Evolutionary conservation across 208 protist genomes (phyloP).

Genomic region (Ichthyophonus hoferi): DNA sequence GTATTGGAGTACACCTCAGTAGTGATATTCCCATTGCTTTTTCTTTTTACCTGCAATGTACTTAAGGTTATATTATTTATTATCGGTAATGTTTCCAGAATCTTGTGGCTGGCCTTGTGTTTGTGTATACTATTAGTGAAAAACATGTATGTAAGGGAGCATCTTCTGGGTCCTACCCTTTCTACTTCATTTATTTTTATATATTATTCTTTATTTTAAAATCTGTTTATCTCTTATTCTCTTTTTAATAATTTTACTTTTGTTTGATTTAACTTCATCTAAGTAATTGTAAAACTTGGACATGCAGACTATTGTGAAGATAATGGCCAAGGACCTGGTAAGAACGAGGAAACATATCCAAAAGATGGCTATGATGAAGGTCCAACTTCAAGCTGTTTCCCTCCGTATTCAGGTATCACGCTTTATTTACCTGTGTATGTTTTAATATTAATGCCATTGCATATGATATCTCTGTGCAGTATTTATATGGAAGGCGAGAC

Average conservation of each 20-base stretch:
- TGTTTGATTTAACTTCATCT: background rate
- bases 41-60: no score
- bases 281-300: background rate
- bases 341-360: constrained; percentile 84
- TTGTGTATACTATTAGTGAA: background rate
- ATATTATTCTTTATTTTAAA: background rate
- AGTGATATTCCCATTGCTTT: no score
- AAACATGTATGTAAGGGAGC: background rate
- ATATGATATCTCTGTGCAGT: no score
- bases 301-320: constrained; percentile 77
- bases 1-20: no score
- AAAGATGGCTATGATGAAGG: constrained; percentile 93
- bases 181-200: background rate
- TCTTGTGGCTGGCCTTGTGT: no score
- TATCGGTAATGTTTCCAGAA: no score
- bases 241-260: background rate
- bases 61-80: no score
- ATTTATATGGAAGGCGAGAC: no score
- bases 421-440: no score
- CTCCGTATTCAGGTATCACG: constrained; percentile 79
- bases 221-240: background rate
- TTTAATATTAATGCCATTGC: no score
- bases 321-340: constrained; percentile 95
- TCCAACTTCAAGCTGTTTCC: constrained; percentile 88
- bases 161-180: background rate